Evolutionary conservation across 176 grass and related monocot genomes (phyloP), one percentile per base, ranked within the genome.

Genomic region (Oryza australiensis): DNA sequence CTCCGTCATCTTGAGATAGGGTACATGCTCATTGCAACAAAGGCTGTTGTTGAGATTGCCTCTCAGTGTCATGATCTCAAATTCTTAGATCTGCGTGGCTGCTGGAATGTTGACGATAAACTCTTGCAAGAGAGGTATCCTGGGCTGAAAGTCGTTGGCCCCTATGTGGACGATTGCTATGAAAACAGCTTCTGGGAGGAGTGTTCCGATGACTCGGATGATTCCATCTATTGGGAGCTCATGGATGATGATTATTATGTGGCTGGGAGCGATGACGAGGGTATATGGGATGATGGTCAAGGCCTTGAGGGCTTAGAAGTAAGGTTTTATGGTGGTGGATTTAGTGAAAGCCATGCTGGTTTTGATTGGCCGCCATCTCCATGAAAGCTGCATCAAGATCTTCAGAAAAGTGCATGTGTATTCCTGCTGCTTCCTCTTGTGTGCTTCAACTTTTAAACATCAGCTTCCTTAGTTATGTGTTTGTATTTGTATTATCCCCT

Each of bases 351-450:
- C 24, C 81, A 85, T 51, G 85, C 88, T 11, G 90, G 91, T 20
- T 81, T 95, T 41, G 88, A 95, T 46, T 99, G 96, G 96, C 93
- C 93, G 20, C 80, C 91, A n/a, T 99, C 96, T 70, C 96, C 96
- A 37, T 98, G 86, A 94, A 35, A 76, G 3, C 5, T 20, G 2
- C 20, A 24, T 26, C 15, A 33, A 62, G 79, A 9, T 51, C 13
- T 66, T 14, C 14, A 6, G 41, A 51, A 48, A 40, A 66, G 18
- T 49, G 57, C 9, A 18, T 67, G 68, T 28, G 57, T 78, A 42
- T 46, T 73, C 26, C 64, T 76, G 40, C 43, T 85, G 68, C 5
- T 70, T 79, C 49, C 29, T 34, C n/a, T 27, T 27, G 3, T 66
- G 16, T 66, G 60, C 26, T 53, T 62, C 12, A 23, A 22, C 26